Base-by-base conservation (phyloP, 2,329 filamentous ascomycete genomes). In the Aspergillus alliaceus region DNA sequence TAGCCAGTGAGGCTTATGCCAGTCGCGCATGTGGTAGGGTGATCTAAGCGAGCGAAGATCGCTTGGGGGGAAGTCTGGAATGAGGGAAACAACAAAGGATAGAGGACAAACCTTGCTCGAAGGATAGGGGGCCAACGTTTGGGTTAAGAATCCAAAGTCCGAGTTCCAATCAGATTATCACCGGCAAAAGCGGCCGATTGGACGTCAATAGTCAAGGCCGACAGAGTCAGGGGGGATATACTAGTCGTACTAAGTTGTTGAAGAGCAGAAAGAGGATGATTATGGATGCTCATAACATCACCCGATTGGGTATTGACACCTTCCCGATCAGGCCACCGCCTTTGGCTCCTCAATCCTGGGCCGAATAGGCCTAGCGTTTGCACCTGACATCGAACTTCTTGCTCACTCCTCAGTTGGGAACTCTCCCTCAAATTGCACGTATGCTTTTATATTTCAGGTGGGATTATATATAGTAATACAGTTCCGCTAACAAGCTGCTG, bases 261-360 rank as follows among this genome's bases (percentile, higher is more conserved):
- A 48, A 22, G 29, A 48, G 25, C 27, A 48, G 29, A 20, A 32
- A 32, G 18, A 48, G 29, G 27, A 48, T 32, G 25, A 48, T 48
- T 27, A 32, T 48, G 25, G 24, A 20, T 9, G 22, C 22, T 7
- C 22, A 25, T 25, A 24, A 27, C 24, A 44, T 44, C 40, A 48
- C 44, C 44, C 44, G 27, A 48, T 48, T 48, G 29, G 29, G 27
- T 15, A 24, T 48, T 32, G 18, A 32, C 29, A 11, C 4, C 29
- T 48, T 48, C 44, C 44, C 44, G 6, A 48, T 48, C 44, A 31
- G 44, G 44, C 44, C 44, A 48, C 44, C 44, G 44, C 44, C 44
- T 48, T 32, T 20, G 18, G 9, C 11, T 9, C n/a, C 18, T 29
- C 27, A 29, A 5, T 29, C 5, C 5, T 9, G 5, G 5, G 9